phyloP scores from a whole-genome alignment of 2,329 filamentous ascomycete species.

The Diaporthe ilicicola region DNA sequence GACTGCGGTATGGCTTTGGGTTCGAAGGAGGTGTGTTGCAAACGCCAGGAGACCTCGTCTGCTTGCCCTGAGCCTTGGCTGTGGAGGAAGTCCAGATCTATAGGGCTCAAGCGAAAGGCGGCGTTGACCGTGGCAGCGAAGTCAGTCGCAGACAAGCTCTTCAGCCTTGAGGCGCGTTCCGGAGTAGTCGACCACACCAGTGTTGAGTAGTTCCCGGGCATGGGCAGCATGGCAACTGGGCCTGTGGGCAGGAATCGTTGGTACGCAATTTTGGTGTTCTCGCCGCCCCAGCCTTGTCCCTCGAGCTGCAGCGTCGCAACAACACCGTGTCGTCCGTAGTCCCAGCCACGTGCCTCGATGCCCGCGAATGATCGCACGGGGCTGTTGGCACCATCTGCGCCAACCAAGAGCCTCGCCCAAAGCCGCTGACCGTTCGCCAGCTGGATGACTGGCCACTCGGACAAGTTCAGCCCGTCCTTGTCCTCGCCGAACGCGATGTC shows the following conservation, averaged over 20 bases:
- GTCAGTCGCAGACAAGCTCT: conserved; percentile 74
- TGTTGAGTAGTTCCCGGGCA: conserved; percentile 84
- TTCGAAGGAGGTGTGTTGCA: conserved; percentile 71
- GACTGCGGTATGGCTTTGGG: conserved; percentile 68
- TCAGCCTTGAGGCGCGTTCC: conserved; percentile 79
- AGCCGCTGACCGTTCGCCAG: conserved; percentile 74
- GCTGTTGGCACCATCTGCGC: conserved; percentile 94
- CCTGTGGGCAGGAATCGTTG: conserved; percentile 95
- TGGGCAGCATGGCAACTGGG: conserved; percentile 87
- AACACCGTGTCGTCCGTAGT: conserved; percentile 89
- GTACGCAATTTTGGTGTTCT: conserved; percentile 78
- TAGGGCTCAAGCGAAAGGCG: conserved; percentile 82
- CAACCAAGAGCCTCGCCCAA: conserved; percentile 84
- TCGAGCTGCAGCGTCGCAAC: conserved; percentile 87
- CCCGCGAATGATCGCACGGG: conserved; percentile 90
- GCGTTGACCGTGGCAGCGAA: conserved; percentile 92
- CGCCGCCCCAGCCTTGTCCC: conserved; percentile 62
- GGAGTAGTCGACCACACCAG: conserved; percentile 96
- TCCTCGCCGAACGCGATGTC: conserved; percentile 79
- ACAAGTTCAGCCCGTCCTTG: conserved; percentile 76
- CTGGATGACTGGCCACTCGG: conserved; percentile 86
- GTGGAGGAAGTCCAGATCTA: conserved; percentile 87
- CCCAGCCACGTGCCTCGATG: conserved; percentile 89
- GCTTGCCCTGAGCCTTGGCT: conserved; percentile 64
- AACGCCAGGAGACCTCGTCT: conserved; percentile 86